These are phyloP conservation scores for Kondoa malvinella DNA, from an alignment of 768 basidiomycete genomes.

Conservation along the genomic window DNA sequence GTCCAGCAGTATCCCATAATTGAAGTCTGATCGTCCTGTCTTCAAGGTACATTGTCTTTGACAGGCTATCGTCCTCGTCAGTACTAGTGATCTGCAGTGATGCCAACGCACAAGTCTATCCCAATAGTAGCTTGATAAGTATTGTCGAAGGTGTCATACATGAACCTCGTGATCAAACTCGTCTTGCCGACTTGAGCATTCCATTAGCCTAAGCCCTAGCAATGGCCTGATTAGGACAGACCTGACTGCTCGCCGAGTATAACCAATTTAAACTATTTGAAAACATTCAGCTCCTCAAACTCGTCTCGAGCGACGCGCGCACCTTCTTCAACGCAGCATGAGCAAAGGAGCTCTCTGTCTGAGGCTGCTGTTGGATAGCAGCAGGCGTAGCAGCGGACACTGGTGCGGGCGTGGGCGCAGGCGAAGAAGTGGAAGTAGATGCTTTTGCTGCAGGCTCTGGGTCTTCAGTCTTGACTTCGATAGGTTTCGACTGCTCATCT, in stretches of 20 bases:
- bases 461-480: too few species aligned
- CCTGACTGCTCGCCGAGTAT: slow-evolving; percentile 28
- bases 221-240: neutral
- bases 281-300: too few species aligned
- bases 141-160: slow-evolving; percentile 99
- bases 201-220: neutral
- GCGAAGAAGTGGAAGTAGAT: too few species aligned
- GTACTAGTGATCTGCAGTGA: slow-evolving; percentile 8
- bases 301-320: neutral
- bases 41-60: slow-evolving; percentile 99
- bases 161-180: slow-evolving; percentile 80
- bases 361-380: neutral
- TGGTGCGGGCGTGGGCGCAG: too few species aligned
- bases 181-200: slow-evolving; percentile 72
- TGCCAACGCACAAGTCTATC: slow-evolving; percentile 55
- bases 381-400: too few species aligned
- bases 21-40: slow-evolving; percentile 94
- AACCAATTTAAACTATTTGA: slow-evolving; percentile 28
- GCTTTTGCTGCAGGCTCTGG: too few species aligned
- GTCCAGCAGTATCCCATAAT: slow-evolving; percentile 96
- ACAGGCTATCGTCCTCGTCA: slow-evolving; percentile 36
- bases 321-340: slow-evolving; percentile 29
- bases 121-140: slow-evolving; percentile 89
- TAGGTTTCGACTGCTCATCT: too few species aligned
- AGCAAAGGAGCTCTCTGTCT: slow-evolving; percentile 21